Evolutionary conservation across 75 land plant species (phyloP).

Genomic region (Sequoiadendron giganteum): DNA sequence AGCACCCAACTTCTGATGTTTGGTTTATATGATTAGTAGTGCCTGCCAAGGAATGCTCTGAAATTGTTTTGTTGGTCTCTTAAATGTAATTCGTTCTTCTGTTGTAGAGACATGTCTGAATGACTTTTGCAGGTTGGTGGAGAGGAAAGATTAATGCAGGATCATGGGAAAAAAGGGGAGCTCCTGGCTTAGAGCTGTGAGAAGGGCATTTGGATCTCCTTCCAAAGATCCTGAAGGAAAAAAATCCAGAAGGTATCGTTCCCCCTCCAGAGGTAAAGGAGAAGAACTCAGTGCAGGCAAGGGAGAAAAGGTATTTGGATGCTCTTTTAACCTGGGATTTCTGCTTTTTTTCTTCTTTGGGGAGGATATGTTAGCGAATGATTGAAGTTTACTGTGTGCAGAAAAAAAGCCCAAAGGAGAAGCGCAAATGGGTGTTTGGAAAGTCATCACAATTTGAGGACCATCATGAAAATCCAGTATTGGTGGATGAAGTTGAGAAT

Average conservation of each 20-base stretch:
- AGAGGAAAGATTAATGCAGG: background rate
- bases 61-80: no score
- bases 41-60: background rate
- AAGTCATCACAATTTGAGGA: slow-evolving; percentile 19
- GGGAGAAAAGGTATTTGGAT: slow-evolving; percentile 37
- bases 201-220: slow-evolving; percentile 88
- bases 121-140: background rate
- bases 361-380: background rate
- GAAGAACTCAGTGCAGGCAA: slow-evolving; percentile 29
- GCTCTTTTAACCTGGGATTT: background rate
- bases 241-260: background rate
- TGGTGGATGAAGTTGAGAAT: background rate
- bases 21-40: background rate
- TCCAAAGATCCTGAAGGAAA: slow-evolving; percentile 47
- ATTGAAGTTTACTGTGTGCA: background rate
- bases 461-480: background rate
- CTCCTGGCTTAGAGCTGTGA: slow-evolving; percentile 88
- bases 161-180: slow-evolving; percentile 52
- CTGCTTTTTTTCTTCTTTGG: background rate
- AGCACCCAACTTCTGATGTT: no score
- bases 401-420: slow-evolving; percentile 33
- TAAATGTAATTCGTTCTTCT: background rate
- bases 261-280: slow-evolving; percentile 2
- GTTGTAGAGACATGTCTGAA: background rate
- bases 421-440: slow-evolving; percentile 58